A percentile compares a stretch with the other conserved stretches of the same genome.
Evolutionary conservation across 2,329 filamentous ascomycete genomes (phyloP).

Genomic region (Aureobasidium subglaciale): DNA sequence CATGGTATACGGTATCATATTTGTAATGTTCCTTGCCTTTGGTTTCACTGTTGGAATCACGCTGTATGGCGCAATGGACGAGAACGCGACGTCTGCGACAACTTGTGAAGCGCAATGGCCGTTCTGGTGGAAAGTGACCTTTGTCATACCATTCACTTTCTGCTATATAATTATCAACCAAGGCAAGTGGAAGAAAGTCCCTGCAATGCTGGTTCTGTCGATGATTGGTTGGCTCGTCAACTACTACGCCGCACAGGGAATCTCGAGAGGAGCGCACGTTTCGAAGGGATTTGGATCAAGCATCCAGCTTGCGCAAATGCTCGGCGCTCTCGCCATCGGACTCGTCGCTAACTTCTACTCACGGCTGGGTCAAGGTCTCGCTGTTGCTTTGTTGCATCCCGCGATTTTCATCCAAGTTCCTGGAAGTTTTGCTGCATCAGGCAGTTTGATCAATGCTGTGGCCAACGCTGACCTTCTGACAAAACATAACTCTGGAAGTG

Average conservation of each 20-base stretch:
- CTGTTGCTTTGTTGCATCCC: neutral
- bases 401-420: neutral
- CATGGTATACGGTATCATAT: conserved; percentile 40
- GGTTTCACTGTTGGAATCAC: conserved; percentile 38
- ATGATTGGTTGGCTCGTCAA: neutral
- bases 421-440: conserved; percentile 1
- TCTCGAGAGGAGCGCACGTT: neutral
- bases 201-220: neutral
- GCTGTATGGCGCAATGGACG: conserved; percentile 35
- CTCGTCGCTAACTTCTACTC: neutral
- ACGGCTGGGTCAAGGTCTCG: neutral
- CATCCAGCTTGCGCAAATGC: neutral
- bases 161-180: conserved; percentile 69
- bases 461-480: neutral
- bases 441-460: neutral
- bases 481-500: neutral
- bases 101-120: conserved; percentile 37
- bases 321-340: neutral
- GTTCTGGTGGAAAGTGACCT: conserved; percentile 53
- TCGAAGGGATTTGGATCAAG: neutral
- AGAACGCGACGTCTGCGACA: conserved; percentile 33
- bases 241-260: neutral
- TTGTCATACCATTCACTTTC: conserved; percentile 62
- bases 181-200: conserved; percentile 26
- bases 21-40: conserved; percentile 38